These are phyloP conservation scores for Typha latifolia DNA, from an alignment of 176 grass and related monocot genomes.

Conservation along the genomic window DNA sequence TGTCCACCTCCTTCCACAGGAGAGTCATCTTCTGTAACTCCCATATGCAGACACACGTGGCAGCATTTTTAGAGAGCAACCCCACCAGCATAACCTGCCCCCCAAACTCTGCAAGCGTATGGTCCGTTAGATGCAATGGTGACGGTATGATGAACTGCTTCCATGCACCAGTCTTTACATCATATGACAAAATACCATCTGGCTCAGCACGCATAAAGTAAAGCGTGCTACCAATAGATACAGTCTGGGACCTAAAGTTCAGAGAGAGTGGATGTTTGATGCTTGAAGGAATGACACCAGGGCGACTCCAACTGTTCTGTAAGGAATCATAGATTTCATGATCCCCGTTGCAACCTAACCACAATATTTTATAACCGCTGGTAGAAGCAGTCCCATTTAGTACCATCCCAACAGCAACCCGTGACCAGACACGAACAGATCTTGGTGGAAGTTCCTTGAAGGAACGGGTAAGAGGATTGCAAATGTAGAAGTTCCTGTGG, in stretches of 20 bases:
- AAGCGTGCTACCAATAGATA: conserved; percentile 60
- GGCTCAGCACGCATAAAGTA: conserved; percentile 95
- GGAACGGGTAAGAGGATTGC: conserved; percentile 74
- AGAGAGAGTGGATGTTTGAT: conserved; percentile 75
- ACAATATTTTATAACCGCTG: conserved; percentile 84
- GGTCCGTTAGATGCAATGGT: conserved; percentile 63
- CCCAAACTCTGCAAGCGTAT: conserved; percentile 72
- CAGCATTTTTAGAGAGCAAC: conserved; percentile 87
- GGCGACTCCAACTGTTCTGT: conserved; percentile 50
- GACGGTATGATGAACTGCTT: conserved; percentile 83
- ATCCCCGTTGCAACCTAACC: conserved; percentile 58
- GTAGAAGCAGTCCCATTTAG: conserved; percentile 47
- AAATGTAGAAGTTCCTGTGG: conserved; percentile 72
- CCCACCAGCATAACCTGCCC: conserved; percentile 87
- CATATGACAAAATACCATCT: conserved; percentile 89
- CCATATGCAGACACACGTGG: conserved; percentile 90
- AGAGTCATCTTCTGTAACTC: conserved; percentile 99
- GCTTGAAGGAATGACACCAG: conserved; percentile 47
- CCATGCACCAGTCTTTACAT: conserved; percentile 62
- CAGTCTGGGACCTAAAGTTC: conserved; percentile 89
- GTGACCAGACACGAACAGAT: conserved; percentile 67
- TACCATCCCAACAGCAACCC: conserved; percentile 86
- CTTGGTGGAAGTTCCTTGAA: conserved; percentile 76
- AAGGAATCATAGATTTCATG: conserved; percentile 73
- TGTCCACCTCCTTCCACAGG: conserved; percentile 99